Conservation (phyloP, 2,329 filamentous ascomycete species). For the Alternaria incomplexa region DNA sequence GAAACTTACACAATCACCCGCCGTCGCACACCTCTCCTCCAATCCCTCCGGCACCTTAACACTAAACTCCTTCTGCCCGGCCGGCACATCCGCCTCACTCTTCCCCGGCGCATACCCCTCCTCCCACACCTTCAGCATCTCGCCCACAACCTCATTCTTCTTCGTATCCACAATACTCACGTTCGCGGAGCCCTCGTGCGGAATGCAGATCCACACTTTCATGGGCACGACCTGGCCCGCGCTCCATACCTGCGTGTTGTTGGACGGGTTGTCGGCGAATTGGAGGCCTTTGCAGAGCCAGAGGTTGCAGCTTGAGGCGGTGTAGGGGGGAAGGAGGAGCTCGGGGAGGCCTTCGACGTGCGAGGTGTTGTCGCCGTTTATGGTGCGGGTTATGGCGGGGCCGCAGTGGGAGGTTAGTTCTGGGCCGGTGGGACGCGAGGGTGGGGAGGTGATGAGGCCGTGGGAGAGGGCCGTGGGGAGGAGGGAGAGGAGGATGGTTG, state of each 20-base stretch:
- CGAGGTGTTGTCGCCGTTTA: conserved; percentile 53
- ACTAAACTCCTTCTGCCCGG: conserved; percentile 56
- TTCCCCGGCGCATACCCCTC: conserved; percentile 37
- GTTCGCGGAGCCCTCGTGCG: conserved; percentile 63
- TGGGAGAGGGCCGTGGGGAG: conserved; percentile 49
- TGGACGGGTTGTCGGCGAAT: conserved; percentile 62
- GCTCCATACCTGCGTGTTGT: conserved; percentile 57
- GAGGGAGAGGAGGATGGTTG: conserved; percentile 18
- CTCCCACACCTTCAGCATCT: conserved; percentile 33
- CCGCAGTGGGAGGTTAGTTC: conserved; percentile 61
- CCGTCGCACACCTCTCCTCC: conserved; percentile 50
- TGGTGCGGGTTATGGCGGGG: conserved; percentile 58
- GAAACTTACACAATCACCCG: conserved; percentile 52
- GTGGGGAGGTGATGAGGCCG: conserved; percentile 59
- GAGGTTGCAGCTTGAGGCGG: conserved; percentile 56
- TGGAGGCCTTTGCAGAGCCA: conserved; percentile 65
- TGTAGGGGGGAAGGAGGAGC: conserved; percentile 50
- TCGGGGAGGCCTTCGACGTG: conserved; percentile 52
- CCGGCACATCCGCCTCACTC: conserved; percentile 40
- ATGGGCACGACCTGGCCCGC: conserved; percentile 52
- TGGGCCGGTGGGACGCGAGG: conserved; percentile 57
- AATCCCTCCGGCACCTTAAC: conserved; percentile 60
- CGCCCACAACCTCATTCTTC: conserved; percentile 60
- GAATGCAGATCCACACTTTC: conserved; percentile 57
- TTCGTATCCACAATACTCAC: conserved; percentile 65